A percentile compares a stretch with the other conserved stretches of the same genome.
Evolutionary conservation across 164 flowering plant genomes (phyloP).

Genomic region (Buxus sempervirens): DNA sequence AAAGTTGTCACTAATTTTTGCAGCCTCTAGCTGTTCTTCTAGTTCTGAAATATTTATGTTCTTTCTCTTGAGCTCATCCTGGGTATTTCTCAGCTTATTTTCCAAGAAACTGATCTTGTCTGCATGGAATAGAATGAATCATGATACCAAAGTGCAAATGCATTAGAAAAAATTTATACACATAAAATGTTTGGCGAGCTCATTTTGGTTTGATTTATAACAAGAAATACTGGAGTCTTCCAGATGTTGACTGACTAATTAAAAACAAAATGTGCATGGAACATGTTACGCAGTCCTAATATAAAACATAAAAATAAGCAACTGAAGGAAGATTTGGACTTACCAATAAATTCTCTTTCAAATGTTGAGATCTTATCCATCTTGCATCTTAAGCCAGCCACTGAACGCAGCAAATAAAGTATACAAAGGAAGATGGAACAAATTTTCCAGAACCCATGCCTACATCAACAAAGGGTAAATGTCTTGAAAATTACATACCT

Average conservation of each 20-base stretch:
- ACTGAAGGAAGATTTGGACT: slow-evolving; percentile 13
- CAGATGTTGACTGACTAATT: neutral
- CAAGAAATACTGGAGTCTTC: neutral
- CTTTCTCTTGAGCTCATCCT: slow-evolving; percentile 44
- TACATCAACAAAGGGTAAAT: slow-evolving; percentile 10
- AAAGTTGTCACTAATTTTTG: slow-evolving; percentile 20
- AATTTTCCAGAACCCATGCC: slow-evolving; percentile 1
- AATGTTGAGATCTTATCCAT: slow-evolving; percentile 37
- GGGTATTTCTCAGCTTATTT: slow-evolving; percentile 27
- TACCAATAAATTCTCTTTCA: slow-evolving; percentile 44
- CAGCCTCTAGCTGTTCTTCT: slow-evolving; percentile 47
- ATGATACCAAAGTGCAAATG: neutral
- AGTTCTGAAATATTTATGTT: slow-evolving; percentile 41
- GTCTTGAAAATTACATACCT: slow-evolving; percentile 41
- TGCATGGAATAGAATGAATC: slow-evolving; percentile 23
- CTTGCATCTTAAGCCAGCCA: slow-evolving; percentile 43
- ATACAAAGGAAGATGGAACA: neutral
- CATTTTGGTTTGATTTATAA: neutral
- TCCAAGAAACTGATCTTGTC: slow-evolving; percentile 46
- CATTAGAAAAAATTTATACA: neutral
- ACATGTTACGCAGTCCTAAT: neutral
- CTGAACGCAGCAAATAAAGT: slow-evolving; percentile 28
- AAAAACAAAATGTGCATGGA: neutral
- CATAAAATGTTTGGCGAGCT: no score
- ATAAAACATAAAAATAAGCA: neutral